These are phyloP conservation scores for Penicillium cinerascens DNA, from an alignment of 495 filamentous ascomycete genomes.

Conservation along the genomic window DNA sequence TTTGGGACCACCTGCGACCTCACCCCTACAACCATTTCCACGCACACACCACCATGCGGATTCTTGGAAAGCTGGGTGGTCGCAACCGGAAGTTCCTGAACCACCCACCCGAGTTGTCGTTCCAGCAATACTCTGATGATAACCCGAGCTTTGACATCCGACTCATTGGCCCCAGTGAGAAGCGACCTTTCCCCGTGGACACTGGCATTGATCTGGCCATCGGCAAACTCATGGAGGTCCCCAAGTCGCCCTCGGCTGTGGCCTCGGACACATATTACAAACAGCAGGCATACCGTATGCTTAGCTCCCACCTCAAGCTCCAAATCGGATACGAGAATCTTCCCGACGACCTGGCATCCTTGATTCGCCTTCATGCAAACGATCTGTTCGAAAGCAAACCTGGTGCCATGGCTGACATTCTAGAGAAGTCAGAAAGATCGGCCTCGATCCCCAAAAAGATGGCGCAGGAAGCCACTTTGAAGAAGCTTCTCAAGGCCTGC, in stretches of 20 bases:
- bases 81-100: slow-evolving; percentile 93
- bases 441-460: slow-evolving; percentile 83
- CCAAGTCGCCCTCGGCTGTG: slow-evolving; percentile 61
- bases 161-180: slow-evolving; percentile 80
- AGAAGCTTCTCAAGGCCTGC: slow-evolving; percentile 82
- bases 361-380: slow-evolving; percentile 83
- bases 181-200: slow-evolving; percentile 79
- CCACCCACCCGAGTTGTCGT: slow-evolving; percentile 74
- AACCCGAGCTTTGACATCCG: slow-evolving; percentile 78
- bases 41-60: slow-evolving; percentile 96
- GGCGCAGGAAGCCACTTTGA: slow-evolving; percentile 72
- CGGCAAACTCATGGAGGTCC: slow-evolving; percentile 74
- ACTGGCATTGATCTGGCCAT: slow-evolving; percentile 87
- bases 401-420: slow-evolving; percentile 55
- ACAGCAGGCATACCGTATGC: slow-evolving; percentile 81
- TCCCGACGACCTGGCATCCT: slow-evolving; percentile 80
- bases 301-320: slow-evolving; percentile 84
- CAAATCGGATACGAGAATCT: slow-evolving; percentile 82
- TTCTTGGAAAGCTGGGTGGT: slow-evolving; percentile 93
- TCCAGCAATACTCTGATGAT: slow-evolving; percentile 83
- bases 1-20: slow-evolving; percentile 91
- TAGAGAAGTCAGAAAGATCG: slow-evolving; percentile 67
- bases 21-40: slow-evolving; percentile 95
- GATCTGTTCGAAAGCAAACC: slow-evolving; percentile 71
- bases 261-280: slow-evolving; percentile 85